Base-by-base conservation (phyloP, 2,329 filamentous ascomycete species). In the Apiospora pterosperma region DNA sequence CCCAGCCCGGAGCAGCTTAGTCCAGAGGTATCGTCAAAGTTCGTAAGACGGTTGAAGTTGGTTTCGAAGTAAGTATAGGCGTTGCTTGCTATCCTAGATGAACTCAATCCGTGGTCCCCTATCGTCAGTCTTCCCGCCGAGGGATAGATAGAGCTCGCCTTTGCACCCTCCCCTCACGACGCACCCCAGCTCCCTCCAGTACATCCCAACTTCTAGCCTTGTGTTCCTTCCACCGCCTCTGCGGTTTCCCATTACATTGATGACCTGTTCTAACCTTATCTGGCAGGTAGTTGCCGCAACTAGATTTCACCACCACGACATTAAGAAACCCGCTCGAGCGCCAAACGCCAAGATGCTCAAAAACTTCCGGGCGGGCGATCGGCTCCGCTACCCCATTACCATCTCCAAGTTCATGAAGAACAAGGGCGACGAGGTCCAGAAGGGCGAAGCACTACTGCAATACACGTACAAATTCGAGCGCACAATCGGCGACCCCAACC, bases 351-450 rank as follows among this genome's bases (percentile, higher is more conserved):
- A 25, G 28, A 55, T 55, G 48, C 28, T 77, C 63, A 83, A 83
- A 70, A 76, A 75, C 66, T 76, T 89, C 64, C 81, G 78, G 63
- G 75, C 89, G 64, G 87, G 87, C 73, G 78, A 83, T 71, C 83
- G 87, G 78, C 87, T 97, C 71, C 91, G 91, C 78, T 99, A 98
- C 79, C 96, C 96, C 72, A 94, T 98, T 79, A 97, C 91, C 71
- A 90, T 99, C 78, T 93, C 90, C 72, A 91, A 92, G 77, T 85
- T 98, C 67, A 86, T 95, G 70, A 93, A 93, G 78, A 81, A 84
- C 69, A 86, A 87, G 23, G 91, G 92, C 77, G 92, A 97, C 72
- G 75, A 85, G 67, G 86, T 99, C 73, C 85, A 88, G 73, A 91
- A 91, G 77, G 83, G 92, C 74, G 91, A 93, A 73, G 85, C 88